phyloP scores from a whole-genome alignment of 108 stramenopile genomes.

The Heterococcus sp. region DNA sequence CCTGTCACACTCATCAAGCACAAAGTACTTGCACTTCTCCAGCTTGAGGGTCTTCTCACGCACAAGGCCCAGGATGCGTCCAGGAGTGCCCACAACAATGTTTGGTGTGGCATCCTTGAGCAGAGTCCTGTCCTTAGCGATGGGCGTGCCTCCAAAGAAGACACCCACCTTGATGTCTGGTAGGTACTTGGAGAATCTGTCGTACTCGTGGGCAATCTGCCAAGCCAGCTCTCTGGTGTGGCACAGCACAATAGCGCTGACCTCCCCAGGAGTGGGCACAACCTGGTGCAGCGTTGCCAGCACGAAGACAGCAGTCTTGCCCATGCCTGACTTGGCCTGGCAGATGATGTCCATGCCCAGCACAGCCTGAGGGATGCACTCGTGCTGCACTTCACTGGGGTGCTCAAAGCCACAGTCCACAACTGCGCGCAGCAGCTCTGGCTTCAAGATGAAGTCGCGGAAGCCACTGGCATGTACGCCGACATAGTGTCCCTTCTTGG shows the following conservation, averaged over 20 bases:
- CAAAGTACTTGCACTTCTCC: conserved; percentile 94
- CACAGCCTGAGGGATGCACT: conserved; percentile 98
- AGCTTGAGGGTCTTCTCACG: conserved; percentile 85
- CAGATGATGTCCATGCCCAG: conserved; percentile 98
- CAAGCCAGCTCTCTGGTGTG: conserved; percentile 99
- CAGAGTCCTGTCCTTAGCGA: conserved; percentile 61
- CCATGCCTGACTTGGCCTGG: conserved; percentile 99
- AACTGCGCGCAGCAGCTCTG: conserved; percentile 95
- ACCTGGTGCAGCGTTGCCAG: conserved; percentile 87
- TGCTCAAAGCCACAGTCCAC: conserved; percentile 99
- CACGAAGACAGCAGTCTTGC: conserved; percentile 99
- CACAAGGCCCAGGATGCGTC: conserved; percentile 86
- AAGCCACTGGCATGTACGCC: conserved; percentile 98
- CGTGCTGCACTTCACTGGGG: conserved; percentile 90
- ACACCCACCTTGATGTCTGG: conserved; percentile 93
- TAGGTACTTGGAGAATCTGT: conserved; percentile 97
- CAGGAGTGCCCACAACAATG: conserved; percentile 98
- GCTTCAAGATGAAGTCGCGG: conserved; percentile 97
- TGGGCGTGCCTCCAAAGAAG: conserved; percentile 92
- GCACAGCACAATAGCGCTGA: conserved; percentile 85
- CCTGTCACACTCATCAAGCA: conserved; percentile 99
- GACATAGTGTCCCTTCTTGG: conserved; percentile 91
- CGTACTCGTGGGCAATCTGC: conserved; percentile 98
- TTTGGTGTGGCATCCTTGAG: conserved; percentile 90
- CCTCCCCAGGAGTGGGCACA: conserved; percentile 45